Base-by-base conservation (phyloP, 2,329 filamentous ascomycete species). In the Arthrobotrys musiformis region DNA sequence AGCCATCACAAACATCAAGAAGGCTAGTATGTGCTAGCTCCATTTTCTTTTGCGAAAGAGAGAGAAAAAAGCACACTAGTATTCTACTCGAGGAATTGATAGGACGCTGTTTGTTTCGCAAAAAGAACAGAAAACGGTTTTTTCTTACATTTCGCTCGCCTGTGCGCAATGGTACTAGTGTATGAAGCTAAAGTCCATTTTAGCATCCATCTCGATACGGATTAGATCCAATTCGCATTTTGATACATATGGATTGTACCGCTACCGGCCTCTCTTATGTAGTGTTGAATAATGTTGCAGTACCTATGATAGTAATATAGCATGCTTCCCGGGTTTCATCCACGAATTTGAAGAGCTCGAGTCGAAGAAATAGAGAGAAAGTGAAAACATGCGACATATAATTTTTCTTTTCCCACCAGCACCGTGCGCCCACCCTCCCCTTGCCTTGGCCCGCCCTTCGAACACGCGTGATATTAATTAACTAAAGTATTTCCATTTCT, bases 401-500 rank as follows among this genome's bases (percentile, higher is more conserved):
- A 22, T 35, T 35, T 56, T 54, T 54, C 37, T 35, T 33, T 19
- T 33, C n/a, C 7, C 28, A 2, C 17, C 8, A n/a, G n/a, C n/a
- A n/a, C n/a, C n/a, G n/a, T n/a, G n/a, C n/a, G n/a, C n/a, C 26
- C 1, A 11, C 8, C 19, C 44, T 15, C 13, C 8, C 19, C 19
- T 15, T 24, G 8, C 44, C 19, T 30, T n/a, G n/a, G 48, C 24
- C 26, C 48, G 48, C 50, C 50, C 50, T 56, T 56, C 30, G 50
- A 56, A 26, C 33, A 72, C 62, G 60, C 68, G 68, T 72, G 58
- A 72, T 72, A 72, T 64, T 64, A 24, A 42, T 42, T 42, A 42
- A n/a, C n/a, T n/a, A n/a, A n/a, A 58, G 44, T 64, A 58, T 58
- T 56, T 64, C 58, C 46, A 72, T 72, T 72, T 17, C 68, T 64